These are phyloP conservation scores for Dipteronia dyeriana DNA, from an alignment of 345 rosid genomes.

Conservation along the genomic window DNA sequence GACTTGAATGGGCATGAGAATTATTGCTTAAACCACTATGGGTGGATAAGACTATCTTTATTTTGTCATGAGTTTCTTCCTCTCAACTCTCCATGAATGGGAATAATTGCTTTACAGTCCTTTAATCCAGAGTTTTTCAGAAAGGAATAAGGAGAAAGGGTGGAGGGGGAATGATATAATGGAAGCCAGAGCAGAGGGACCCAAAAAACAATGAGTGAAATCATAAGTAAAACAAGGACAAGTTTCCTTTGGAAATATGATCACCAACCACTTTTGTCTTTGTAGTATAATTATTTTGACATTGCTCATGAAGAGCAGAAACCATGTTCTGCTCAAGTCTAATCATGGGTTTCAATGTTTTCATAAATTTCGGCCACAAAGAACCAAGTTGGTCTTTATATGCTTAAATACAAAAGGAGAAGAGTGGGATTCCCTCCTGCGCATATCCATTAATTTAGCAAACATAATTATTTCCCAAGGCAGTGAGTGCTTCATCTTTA, in stretches of 20 bases:
- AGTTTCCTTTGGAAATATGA: conserved; percentile 17
- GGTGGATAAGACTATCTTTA: conserved; percentile 13
- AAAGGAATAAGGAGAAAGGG: not conserved
- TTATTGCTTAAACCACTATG: conserved; percentile 35
- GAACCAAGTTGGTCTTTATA: not conserved
- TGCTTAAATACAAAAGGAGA: not conserved
- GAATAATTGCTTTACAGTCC: conserved; percentile 27
- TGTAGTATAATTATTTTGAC: conserved; percentile 20
- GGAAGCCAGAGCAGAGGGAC: conserved; percentile 28
- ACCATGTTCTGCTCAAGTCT: conserved; percentile 19
- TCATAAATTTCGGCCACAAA: not conserved
- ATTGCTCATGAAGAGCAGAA: conserved; percentile 19
- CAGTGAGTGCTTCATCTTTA: not conserved
- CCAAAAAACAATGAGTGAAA: conserved; percentile 25
- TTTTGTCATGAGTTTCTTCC: not conserved
- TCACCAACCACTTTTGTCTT: conserved; percentile 19
- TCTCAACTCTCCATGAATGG: conserved; percentile 25
- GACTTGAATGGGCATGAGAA: conserved; percentile 34
- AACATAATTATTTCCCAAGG: not conserved
- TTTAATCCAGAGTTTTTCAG: conserved; percentile 6
- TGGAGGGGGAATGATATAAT: not conserved
- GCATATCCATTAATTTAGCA: not conserved
- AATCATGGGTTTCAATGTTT: conserved; percentile 6
- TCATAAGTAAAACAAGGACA: conserved; percentile 18
- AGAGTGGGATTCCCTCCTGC: not conserved